Percentiles rank a stretch among this genome's conserved stretches.
Evolutionary conservation across 2,329 filamentous ascomycete genomes (phyloP).

Genomic region (Colletotrichum tabaci): DNA sequence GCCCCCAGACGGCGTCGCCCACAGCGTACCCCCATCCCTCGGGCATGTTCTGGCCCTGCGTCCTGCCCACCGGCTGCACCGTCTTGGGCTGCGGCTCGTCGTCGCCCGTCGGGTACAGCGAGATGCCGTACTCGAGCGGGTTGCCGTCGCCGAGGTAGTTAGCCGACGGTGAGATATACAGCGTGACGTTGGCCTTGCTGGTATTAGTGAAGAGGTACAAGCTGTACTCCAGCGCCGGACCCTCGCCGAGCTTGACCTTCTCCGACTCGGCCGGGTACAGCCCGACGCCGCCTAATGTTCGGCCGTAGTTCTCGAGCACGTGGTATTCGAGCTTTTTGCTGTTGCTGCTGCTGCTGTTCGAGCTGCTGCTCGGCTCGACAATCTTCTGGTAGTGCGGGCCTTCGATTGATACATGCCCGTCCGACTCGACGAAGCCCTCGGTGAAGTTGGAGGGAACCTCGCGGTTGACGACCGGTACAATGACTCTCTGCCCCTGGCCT

Average conservation of each 20-base stretch:
- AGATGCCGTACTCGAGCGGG: constrained; percentile 66
- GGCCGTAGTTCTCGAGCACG: constrained; percentile 68
- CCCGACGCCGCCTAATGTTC: constrained; percentile 71
- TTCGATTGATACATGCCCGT: constrained; percentile 70
- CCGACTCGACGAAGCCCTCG: constrained; percentile 74
- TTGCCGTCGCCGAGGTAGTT: constrained; percentile 67
- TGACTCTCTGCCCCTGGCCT: constrained; percentile 60
- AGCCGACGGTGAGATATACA: constrained; percentile 67
- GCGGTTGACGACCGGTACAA: constrained; percentile 69
- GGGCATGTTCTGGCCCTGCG: constrained; percentile 59
- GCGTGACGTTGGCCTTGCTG: constrained; percentile 58
- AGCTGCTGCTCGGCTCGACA: constrained; percentile 45
- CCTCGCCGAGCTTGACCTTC: constrained; percentile 63
- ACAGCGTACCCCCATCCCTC: constrained; percentile 60
- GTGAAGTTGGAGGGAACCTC: constrained; percentile 65
- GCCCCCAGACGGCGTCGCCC: constrained; percentile 63
- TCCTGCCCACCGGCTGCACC: constrained; percentile 58
- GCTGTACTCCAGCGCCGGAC: constrained; percentile 72
- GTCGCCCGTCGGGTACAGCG: constrained; percentile 58
- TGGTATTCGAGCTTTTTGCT: constrained; percentile 57
- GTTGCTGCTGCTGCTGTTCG: constrained; percentile 24
- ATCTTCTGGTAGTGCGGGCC: constrained; percentile 66
- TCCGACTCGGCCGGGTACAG: constrained; percentile 67
- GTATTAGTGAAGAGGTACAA: constrained; percentile 72
- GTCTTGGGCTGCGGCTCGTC: constrained; percentile 51